phyloP scores from a whole-genome alignment of 768 basidiomycete species.

The Boletus tomentosulus region DNA sequence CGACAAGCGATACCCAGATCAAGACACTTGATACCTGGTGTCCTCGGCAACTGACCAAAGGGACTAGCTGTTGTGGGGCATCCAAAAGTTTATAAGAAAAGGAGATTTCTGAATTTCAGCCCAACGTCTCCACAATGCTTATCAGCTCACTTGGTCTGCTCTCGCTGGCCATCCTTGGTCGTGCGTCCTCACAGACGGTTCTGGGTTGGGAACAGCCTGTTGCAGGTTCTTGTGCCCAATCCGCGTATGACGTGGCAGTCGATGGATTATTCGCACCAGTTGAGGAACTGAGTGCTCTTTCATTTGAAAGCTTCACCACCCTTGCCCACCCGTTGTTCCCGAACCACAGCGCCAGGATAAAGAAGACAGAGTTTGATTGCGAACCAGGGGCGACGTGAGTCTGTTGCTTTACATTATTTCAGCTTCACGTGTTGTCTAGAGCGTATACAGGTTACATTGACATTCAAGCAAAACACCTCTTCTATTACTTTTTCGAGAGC shows the following conservation, averaged over 20 bases:
- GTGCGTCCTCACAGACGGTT: background rate
- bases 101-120: background rate
- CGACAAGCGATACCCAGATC: too few relatives aligned
- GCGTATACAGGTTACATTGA: constrained; percentile 47
- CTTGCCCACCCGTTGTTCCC: constrained; percentile 45
- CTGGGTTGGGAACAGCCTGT: background rate
- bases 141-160: background rate
- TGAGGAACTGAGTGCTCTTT: constrained; percentile 26
- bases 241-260: constrained; percentile 4
- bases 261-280: constrained; percentile 30
- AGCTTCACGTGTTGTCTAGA: constrained; percentile 20
- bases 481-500: constrained; percentile 63
- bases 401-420: background rate
- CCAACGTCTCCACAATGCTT: background rate
- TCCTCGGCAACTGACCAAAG: background rate
- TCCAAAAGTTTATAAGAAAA: background rate
- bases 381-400: background rate
- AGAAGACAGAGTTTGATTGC: constrained; percentile 27
- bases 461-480: constrained; percentile 48
- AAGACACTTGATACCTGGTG: background rate
- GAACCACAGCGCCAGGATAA: constrained; percentile 37
- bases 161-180: background rate
- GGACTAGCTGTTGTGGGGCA: background rate
- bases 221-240: background rate
- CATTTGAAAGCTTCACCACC: constrained; percentile 32